These are phyloP conservation scores for Didymosphaeria variabile DNA, from an alignment of 2,329 filamentous ascomycete genomes.

Conservation along the genomic window DNA sequence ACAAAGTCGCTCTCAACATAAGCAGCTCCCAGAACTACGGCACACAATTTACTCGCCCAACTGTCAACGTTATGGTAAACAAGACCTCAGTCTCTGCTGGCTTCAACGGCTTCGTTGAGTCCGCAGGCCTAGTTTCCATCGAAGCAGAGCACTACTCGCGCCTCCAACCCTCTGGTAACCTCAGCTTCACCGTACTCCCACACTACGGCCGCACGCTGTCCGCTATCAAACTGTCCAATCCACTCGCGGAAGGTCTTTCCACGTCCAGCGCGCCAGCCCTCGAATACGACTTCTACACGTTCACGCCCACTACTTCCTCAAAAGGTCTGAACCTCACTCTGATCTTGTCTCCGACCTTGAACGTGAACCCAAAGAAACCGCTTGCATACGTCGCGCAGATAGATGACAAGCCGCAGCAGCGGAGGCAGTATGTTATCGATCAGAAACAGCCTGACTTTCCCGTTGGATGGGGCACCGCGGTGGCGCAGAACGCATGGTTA, in stretches of 20 bases:
- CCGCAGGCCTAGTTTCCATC: slow-evolving; percentile 43
- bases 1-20: slow-evolving; percentile 46
- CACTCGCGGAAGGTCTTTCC: slow-evolving; percentile 38
- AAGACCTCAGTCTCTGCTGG: slow-evolving; percentile 43
- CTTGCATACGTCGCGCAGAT: slow-evolving; percentile 63
- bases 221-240: slow-evolving; percentile 42
- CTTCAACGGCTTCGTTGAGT: slow-evolving; percentile 50
- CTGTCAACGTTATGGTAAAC: slow-evolving; percentile 45
- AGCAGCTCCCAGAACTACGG: slow-evolving; percentile 49
- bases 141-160: slow-evolving; percentile 52
- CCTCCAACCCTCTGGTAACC: slow-evolving; percentile 34
- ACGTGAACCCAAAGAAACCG: slow-evolving; percentile 59
- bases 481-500: slow-evolving; percentile 62
- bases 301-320: slow-evolving; percentile 40
- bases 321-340: slow-evolving; percentile 51
- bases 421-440: slow-evolving; percentile 55
- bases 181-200: slow-evolving; percentile 41
- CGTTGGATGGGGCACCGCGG: slow-evolving; percentile 59
- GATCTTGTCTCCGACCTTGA: slow-evolving; percentile 57
- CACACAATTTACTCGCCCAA: slow-evolving; percentile 43
- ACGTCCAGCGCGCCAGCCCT: slow-evolving; percentile 41
- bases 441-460: slow-evolving; percentile 55
- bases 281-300: slow-evolving; percentile 50
- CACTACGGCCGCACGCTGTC: slow-evolving; percentile 49
- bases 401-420: slow-evolving; percentile 51